Percentiles rank a stretch among this genome's conserved stretches.
Conservation (phyloP, 352 stramenopile species). For the Globisporangium paddicum region DNA sequence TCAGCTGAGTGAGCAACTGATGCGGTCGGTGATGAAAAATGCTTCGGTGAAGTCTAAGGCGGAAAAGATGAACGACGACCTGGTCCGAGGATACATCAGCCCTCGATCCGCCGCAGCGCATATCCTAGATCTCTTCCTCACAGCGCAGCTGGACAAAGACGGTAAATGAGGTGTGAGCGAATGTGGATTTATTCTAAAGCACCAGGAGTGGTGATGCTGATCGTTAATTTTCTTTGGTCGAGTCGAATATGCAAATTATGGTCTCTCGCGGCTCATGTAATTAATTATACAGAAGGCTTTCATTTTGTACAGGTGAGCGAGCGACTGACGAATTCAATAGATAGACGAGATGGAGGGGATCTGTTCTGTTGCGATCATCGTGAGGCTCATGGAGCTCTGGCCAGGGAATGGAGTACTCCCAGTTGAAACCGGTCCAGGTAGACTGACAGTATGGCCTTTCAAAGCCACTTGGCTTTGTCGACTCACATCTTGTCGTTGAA, state of each 20-base stretch:
- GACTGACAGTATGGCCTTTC: slow-evolving; percentile 13
- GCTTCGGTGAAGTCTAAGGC: slow-evolving; percentile 38
- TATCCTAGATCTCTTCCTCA: slow-evolving; percentile 60
- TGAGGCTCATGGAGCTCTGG: slow-evolving; percentile 22
- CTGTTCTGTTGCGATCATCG: slow-evolving; percentile 55
- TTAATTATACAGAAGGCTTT: slow-evolving; percentile 11
- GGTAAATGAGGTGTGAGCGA: slow-evolving; percentile 10
- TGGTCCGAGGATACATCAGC: slow-evolving; percentile 61
- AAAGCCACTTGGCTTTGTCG: slow-evolving; percentile 15
- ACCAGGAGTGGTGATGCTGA: not conserved
- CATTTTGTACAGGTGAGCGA: slow-evolving; percentile 9
- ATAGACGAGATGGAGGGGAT: slow-evolving; percentile 49
- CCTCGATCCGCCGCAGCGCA: slow-evolving; percentile 52
- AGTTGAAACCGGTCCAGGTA: not conserved
- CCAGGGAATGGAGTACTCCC: slow-evolving; percentile 13
- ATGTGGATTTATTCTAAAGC: not conserved
- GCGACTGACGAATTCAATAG: slow-evolving; percentile 26
- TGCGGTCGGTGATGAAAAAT: slow-evolving; percentile 52
- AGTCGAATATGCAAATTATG: not conserved
- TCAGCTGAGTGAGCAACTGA: slow-evolving; percentile 71
- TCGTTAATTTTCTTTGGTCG: not conserved
- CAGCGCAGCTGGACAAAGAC: slow-evolving; percentile 29
- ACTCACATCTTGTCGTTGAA: slow-evolving; percentile 45
- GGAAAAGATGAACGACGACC: slow-evolving; percentile 52
- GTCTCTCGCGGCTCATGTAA: not conserved